Conservation (phyloP, 345 rosid species). For the Hibiscus trionum region DNA sequence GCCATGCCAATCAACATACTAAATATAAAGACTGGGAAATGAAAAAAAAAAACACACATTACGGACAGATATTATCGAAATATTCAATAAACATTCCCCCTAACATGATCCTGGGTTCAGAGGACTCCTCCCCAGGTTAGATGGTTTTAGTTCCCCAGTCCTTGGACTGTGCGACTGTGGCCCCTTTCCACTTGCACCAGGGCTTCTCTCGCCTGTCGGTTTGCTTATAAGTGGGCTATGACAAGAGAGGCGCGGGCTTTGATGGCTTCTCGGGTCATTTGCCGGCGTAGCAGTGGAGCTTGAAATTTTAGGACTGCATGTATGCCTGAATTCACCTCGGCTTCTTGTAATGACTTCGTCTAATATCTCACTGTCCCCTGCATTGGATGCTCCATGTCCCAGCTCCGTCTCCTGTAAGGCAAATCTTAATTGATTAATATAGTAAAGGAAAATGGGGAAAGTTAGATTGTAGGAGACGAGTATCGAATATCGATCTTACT, state of each 20-base stretch:
- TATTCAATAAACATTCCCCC: too few relatives aligned
- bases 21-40: too few relatives aligned
- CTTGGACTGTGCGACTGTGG: constrained; percentile 34
- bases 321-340: constrained; percentile 83
- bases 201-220: constrained; percentile 59
- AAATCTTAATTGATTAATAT: neutral
- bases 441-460: neutral
- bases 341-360: constrained; percentile 83
- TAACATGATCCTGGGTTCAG: constrained; percentile 30
- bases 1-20: too few relatives aligned
- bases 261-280: constrained; percentile 31
- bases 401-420: constrained; percentile 43
- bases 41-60: too few relatives aligned
- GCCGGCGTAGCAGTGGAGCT: constrained; percentile 68
- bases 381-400: constrained; percentile 43
- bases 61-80: too few relatives aligned
- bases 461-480: neutral
- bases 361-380: constrained; percentile 64
- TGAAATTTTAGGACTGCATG: constrained; percentile 68
- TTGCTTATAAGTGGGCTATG: constrained; percentile 59
- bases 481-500: constrained; percentile 22
- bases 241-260: constrained; percentile 37
- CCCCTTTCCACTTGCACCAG: constrained; percentile 31
- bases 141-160: constrained; percentile 29
- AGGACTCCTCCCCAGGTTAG: constrained; percentile 69